Evolutionary conservation across 2,329 filamentous ascomycete species (phyloP).

Genomic region (Calonectria crousiana): DNA sequence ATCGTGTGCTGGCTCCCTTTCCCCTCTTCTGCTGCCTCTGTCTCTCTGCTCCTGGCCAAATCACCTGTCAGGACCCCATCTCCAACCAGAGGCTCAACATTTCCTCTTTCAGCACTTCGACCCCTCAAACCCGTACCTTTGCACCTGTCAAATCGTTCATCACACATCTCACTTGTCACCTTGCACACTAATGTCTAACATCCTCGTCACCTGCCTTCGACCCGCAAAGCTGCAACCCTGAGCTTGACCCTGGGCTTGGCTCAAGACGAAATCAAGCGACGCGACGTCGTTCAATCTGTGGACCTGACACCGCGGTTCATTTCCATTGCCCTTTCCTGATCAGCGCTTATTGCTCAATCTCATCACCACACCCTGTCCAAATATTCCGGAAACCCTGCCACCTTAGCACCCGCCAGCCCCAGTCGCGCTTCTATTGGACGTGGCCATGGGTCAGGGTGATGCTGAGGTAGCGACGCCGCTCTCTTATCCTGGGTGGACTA

Average conservation of each 20-base stretch:
- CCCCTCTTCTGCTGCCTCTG: not conserved
- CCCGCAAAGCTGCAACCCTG: constrained; percentile 24
- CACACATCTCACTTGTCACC: constrained; percentile 11
- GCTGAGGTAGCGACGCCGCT: constrained; percentile 36
- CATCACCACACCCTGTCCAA: constrained; percentile 40
- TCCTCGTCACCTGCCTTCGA: constrained; percentile 22
- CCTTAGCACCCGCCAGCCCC: constrained; percentile 27
- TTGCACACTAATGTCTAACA: constrained; percentile 16
- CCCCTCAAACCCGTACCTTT: not conserved
- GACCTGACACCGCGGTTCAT: constrained; percentile 41
- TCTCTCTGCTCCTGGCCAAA: not conserved
- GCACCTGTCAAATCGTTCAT: not conserved
- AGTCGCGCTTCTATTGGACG: constrained; percentile 32
- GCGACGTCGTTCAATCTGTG: constrained; percentile 34
- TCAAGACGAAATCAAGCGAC: constrained; percentile 15
- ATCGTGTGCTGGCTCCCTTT: not conserved
- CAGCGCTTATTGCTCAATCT: constrained; percentile 38
- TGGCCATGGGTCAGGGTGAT: constrained; percentile 44
- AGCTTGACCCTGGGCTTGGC: constrained; percentile 3
- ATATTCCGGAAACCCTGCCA: constrained; percentile 36
- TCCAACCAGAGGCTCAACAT: not conserved
- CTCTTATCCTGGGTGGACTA: constrained; percentile 37
- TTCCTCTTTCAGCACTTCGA: not conserved
- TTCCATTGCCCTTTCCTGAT: constrained; percentile 44
- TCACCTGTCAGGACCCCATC: constrained; percentile 12